Conservation (phyloP, 2,329 filamentous ascomycete genomes). For the Aspergillus sp. region DNA sequence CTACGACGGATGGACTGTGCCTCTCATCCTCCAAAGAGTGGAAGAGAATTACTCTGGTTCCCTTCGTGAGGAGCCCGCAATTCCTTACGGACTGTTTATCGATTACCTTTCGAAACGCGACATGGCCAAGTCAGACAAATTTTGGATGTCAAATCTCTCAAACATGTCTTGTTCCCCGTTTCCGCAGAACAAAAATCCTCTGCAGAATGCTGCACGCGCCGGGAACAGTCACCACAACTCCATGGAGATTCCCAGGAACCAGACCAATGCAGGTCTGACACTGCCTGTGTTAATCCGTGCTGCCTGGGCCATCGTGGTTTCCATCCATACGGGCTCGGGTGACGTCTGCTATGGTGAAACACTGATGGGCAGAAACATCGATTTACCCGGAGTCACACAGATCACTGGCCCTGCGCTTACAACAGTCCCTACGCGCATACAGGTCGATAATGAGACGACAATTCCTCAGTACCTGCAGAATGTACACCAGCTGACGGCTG, state of each 20-base stretch:
- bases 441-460: conserved; percentile 27
- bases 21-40: neutral
- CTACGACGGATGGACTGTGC: conserved; percentile 1
- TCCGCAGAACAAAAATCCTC: conserved; percentile 16
- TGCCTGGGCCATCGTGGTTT: conserved; percentile 44
- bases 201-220: conserved; percentile 12
- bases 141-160: conserved; percentile 23
- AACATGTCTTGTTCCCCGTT: conserved; percentile 20
- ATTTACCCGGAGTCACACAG: conserved; percentile 39
- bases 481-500: conserved; percentile 48
- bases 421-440: conserved; percentile 31
- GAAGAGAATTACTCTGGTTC: conserved; percentile 1
- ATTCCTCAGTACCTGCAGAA: conserved; percentile 44
- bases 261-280: conserved; percentile 26
- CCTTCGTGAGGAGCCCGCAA: conserved; percentile 3
- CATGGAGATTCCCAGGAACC: conserved; percentile 12
- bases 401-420: conserved; percentile 38
- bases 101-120: conserved; percentile 19
- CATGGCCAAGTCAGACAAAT: conserved; percentile 19
- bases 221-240: conserved; percentile 17
- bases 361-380: conserved; percentile 44
- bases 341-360: conserved; percentile 49
- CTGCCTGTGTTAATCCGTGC: conserved; percentile 44
- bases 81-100: conserved; percentile 24
- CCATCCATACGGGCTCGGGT: conserved; percentile 37